Evolutionary conservation across 257 asterid genomes (phyloP).

Genomic region (Przewalskia tangutica): DNA sequence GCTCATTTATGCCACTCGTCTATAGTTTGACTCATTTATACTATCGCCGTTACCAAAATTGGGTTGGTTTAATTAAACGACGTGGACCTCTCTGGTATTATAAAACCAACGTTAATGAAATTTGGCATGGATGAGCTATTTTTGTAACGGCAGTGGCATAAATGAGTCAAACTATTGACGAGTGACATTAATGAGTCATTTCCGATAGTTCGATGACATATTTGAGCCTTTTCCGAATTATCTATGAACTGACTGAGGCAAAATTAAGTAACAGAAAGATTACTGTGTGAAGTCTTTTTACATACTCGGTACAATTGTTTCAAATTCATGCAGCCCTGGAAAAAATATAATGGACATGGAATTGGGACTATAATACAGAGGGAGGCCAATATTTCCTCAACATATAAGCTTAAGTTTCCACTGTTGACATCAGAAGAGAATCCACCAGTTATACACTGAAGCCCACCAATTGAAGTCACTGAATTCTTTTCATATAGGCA

Average conservation of each 20-base stretch:
- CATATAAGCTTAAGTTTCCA: background rate
- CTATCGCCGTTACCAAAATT: too few relatives aligned
- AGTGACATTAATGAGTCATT: too few relatives aligned
- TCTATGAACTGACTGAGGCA: background rate
- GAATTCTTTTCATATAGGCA: background rate
- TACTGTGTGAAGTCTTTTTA: background rate
- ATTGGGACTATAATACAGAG: background rate
- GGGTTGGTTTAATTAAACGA: too few relatives aligned
- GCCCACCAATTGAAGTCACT: background rate
- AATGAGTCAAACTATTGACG: too few relatives aligned
- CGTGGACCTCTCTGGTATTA: too few relatives aligned
- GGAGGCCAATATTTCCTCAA: background rate
- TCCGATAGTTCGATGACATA: too few relatives aligned
- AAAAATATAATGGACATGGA: background rate
- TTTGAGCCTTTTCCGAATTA: too few relatives aligned
- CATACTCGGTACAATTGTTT: background rate
- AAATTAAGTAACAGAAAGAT: background rate
- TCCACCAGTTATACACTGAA: background rate
- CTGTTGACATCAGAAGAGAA: background rate
- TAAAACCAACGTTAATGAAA: too few relatives aligned
- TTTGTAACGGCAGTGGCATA: too few relatives aligned
- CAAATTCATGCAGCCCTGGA: background rate
- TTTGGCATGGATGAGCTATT: too few relatives aligned
- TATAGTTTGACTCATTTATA: too few relatives aligned
- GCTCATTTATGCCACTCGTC: too few relatives aligned